These are phyloP conservation scores for Bipolaris zeicola DNA, from an alignment of 2,329 filamentous ascomycete species.

Conservation along the genomic window DNA sequence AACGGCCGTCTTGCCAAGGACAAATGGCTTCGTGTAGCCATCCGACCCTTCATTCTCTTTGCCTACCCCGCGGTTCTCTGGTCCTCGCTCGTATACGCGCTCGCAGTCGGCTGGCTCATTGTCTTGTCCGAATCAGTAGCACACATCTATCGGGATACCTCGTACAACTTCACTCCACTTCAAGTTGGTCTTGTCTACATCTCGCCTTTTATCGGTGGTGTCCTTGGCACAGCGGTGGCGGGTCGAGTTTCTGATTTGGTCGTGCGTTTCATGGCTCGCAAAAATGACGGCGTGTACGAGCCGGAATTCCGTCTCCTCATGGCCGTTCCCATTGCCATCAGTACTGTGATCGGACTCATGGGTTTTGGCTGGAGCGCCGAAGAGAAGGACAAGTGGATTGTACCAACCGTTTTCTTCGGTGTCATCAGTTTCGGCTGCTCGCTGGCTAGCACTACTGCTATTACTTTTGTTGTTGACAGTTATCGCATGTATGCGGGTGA, in stretches of 20 bases:
- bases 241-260: slow-evolving; percentile 86
- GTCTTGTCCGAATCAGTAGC: slow-evolving; percentile 89
- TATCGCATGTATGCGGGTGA: slow-evolving; percentile 94
- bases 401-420: slow-evolving; percentile 92
- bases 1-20: slow-evolving; percentile 76
- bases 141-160: slow-evolving; percentile 73
- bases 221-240: slow-evolving; percentile 89
- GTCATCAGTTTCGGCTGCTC: slow-evolving; percentile 91
- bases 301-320: slow-evolving; percentile 74
- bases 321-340: slow-evolving; percentile 77
- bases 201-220: slow-evolving; percentile 73
- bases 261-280: slow-evolving; percentile 78
- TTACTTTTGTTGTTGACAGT: slow-evolving; percentile 92
- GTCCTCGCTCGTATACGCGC: slow-evolving; percentile 82
- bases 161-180: slow-evolving; percentile 81
- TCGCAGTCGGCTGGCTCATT: slow-evolving; percentile 93
- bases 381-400: slow-evolving; percentile 78
- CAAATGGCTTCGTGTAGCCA: slow-evolving; percentile 76
- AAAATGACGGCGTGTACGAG: slow-evolving; percentile 93
- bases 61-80: slow-evolving; percentile 88
- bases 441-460: slow-evolving; percentile 85
- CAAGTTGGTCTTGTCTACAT: slow-evolving; percentile 87
- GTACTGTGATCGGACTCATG: slow-evolving; percentile 85
- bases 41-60: slow-evolving; percentile 83
- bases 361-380: slow-evolving; percentile 94